Base-by-base conservation (phyloP, 192 early-diverging fungal species). In the Diversispora eburnea region DNA sequence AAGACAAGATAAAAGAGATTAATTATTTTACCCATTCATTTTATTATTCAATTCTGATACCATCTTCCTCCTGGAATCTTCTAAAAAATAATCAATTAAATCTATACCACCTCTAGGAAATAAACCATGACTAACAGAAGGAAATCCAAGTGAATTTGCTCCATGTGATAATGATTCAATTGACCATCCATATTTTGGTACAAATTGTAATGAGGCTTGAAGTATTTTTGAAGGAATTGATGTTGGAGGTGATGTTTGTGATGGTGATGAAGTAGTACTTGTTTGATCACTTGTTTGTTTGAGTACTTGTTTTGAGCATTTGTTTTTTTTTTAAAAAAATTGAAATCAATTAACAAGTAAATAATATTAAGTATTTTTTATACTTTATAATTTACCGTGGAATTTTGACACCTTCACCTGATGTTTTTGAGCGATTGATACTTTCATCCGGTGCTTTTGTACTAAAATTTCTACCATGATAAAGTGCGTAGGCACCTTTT, bases 101-200 rank as follows among this genome's bases (percentile, higher is more conserved):
- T 89, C 89, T 6, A 89, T 78, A 15, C 83, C 84, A 6, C 92
- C 93, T 3, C 83, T 77, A 2, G 84, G 80, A 54, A 87, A 88
- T 42, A 93, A 76, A 12, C 91, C 91, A 57, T 93, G 91, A 8
- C 87, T 81, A 59, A 91, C 86, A 4, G 87, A 76, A 15, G 92
- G 88, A 70, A 89, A 90, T 39, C 91, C 93, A 43, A 92, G 80
- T 9, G 82, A 82, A 43, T 81, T 77, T 67, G 91, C 87, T 12
- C 88, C 94, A 9, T 81, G 83, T 6, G 76, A 70, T 0, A 98
- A 74, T 1, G 90, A 85, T 19, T 84, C 70, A n/a, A 80, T 81
- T 0, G 91, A 88, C 93, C 93, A 98, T 41, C 94, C 94, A 72
- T 88, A 66, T 63, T 81, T 54, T 48, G 88, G 83, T 2, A 96